phyloP scores from a whole-genome alignment of 208 protist genomes.

The Herpetomonas tarakana region DNA sequence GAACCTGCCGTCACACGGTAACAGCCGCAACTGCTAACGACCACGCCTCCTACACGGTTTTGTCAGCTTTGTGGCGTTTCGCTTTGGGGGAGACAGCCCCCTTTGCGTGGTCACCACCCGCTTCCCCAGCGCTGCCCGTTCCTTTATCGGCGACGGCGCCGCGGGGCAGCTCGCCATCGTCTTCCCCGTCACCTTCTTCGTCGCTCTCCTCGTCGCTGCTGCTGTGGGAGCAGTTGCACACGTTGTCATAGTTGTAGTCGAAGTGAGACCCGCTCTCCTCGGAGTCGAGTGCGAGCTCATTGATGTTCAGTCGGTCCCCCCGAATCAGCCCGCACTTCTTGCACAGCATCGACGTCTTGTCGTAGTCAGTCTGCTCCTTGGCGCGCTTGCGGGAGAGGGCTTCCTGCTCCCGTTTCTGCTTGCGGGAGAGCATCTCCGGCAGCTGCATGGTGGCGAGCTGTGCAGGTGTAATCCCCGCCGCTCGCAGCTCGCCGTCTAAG shows the following conservation, averaged over 20 bases:
- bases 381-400: constrained; percentile 62
- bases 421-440: constrained; percentile 58
- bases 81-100: not conserved
- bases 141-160: no score
- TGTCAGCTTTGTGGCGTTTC: no score
- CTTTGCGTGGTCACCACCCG: not conserved
- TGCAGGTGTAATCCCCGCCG: constrained; percentile 22
- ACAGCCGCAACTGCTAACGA: no score
- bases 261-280: constrained; percentile 88
- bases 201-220: constrained; percentile 40
- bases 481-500: constrained; percentile 58
- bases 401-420: constrained; percentile 44
- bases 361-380: constrained; percentile 70
- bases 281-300: constrained; percentile 83
- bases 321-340: constrained; percentile 79
- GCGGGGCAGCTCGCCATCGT: no score
- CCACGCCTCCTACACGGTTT: no score
- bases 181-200: constrained; percentile 18
- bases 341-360: constrained; percentile 82
- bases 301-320: constrained; percentile 84
- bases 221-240: constrained; percentile 69
- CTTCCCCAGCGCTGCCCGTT: not conserved
- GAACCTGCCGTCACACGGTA: no score
- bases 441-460: constrained; percentile 69
- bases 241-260: constrained; percentile 90